These are phyloP conservation scores for Gleditsia sinensis DNA, from an alignment of 306 rosid species.

Conservation along the genomic window DNA sequence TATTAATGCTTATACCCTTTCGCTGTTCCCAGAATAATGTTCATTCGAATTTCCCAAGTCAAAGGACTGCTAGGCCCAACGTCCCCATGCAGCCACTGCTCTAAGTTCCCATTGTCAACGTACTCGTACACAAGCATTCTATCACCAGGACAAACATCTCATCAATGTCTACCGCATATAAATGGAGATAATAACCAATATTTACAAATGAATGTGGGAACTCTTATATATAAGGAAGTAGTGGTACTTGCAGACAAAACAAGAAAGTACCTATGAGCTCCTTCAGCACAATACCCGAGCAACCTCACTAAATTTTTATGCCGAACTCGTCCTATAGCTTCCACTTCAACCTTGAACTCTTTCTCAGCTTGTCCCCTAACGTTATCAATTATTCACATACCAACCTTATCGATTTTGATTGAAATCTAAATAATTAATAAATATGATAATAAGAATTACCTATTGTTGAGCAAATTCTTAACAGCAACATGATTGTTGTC, in stretches of 20 bases:
- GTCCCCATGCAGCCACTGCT: conserved; percentile 74
- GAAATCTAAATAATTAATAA: background rate
- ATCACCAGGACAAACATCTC: background rate
- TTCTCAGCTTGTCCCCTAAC: conserved; percentile 72
- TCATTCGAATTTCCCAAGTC: conserved; percentile 66
- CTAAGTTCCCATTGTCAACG: conserved; percentile 66
- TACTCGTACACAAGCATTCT: conserved; percentile 78
- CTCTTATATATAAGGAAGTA: background rate
- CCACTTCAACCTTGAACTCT: conserved; percentile 73
- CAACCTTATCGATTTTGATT: background rate
- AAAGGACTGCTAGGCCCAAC: conserved; percentile 66
- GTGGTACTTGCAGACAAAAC: background rate
- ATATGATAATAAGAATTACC: conserved; percentile 27
- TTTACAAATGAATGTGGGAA: background rate
- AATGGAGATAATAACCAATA: background rate
- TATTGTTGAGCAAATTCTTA: conserved; percentile 71
- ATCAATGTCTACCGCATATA: background rate
- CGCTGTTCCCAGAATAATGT: conserved; percentile 59
- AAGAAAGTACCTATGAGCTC: conserved; percentile 60
- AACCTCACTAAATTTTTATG: conserved; percentile 67
- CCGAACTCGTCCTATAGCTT: conserved; percentile 72
- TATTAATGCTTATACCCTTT: conserved; percentile 49
- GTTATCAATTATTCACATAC: conserved; percentile 6
- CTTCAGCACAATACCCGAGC: conserved; percentile 76
- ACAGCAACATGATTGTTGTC: conserved; percentile 59